These are phyloP conservation scores for Lichina pygmaea DNA, from an alignment of 495 filamentous ascomycete genomes.

Conservation along the genomic window DNA sequence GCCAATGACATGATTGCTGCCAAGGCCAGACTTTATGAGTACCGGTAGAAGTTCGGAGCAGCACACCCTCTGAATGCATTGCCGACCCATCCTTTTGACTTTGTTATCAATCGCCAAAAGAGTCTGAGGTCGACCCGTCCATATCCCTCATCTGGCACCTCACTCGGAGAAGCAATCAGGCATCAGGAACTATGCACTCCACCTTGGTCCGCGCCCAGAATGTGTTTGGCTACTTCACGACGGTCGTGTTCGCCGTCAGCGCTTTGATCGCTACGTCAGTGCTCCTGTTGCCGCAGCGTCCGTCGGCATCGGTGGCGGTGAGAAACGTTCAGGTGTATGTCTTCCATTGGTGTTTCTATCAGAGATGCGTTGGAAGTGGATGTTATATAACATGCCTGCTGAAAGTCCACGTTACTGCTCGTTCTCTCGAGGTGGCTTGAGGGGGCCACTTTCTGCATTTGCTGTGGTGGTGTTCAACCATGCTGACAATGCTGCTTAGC, in stretches of 20 bases:
- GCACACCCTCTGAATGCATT: too few relatives aligned
- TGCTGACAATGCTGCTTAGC: conserved; percentile 15
- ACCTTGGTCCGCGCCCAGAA: conserved; percentile 60
- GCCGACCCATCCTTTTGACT: too few relatives aligned
- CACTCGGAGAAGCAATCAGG: too few relatives aligned
- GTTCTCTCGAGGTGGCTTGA: background rate
- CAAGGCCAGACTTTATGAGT: too few relatives aligned
- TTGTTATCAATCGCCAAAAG: too few relatives aligned
- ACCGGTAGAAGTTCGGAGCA: too few relatives aligned
- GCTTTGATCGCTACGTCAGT: conserved; percentile 54
- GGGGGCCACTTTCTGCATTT: background rate
- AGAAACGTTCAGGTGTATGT: conserved; percentile 72
- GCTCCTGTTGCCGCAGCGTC: conserved; percentile 35
- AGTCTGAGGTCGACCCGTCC: too few relatives aligned
- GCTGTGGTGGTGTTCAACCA: background rate
- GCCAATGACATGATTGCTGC: too few relatives aligned
- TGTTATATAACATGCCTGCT: background rate
- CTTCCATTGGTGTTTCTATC: background rate
- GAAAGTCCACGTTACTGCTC: background rate
- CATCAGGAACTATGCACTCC: conserved; percentile 45
- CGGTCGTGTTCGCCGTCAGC: conserved; percentile 61
- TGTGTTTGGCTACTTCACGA: conserved; percentile 94
- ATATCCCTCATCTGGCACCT: too few relatives aligned
- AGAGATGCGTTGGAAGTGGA: too few relatives aligned
- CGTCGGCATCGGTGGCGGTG: conserved; percentile 34